Evolutionary conservation across 495 filamentous ascomycete genomes (phyloP).

Genomic region (Hypoxylon rickii): DNA sequence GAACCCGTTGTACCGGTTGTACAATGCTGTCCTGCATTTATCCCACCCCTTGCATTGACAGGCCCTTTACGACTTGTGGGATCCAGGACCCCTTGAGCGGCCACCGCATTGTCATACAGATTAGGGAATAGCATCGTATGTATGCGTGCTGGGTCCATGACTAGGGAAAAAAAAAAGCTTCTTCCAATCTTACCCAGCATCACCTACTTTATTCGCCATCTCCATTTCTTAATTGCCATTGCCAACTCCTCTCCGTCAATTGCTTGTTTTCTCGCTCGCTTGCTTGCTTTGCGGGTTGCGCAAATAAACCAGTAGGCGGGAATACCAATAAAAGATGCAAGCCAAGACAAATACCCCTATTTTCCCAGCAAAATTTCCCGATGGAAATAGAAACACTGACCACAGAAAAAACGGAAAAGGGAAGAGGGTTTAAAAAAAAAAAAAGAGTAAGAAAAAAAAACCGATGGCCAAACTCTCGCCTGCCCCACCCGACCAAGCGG

Average conservation of each 20-base stretch:
- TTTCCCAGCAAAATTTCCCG: slow-evolving; percentile 28
- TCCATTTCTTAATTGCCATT: too few species aligned
- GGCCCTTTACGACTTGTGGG: not conserved
- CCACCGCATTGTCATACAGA: too few species aligned
- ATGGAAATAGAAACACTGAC: slow-evolving; percentile 15
- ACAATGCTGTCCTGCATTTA: slow-evolving; percentile 15
- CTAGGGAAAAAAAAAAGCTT: too few species aligned
- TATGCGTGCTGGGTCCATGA: too few species aligned
- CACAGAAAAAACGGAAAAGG: slow-evolving; percentile 5
- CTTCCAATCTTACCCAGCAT: too few species aligned
- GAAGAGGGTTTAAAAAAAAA: too few species aligned
- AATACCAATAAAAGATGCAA: slow-evolving; percentile 17
- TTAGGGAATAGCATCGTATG: too few species aligned
- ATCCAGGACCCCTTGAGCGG: too few species aligned
- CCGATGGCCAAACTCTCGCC: not conserved
- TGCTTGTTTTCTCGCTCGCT: not conserved
- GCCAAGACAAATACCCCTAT: slow-evolving; percentile 35
- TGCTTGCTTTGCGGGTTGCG: not conserved
- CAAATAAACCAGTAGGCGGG: too few species aligned
- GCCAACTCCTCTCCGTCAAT: slow-evolving; percentile 1
- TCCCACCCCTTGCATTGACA: not conserved
- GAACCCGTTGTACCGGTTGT: slow-evolving; percentile 10
- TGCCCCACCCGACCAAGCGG: slow-evolving; percentile 25
- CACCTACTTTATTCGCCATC: too few species aligned
- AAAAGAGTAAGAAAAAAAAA: not conserved